Base-by-base conservation (phyloP, 2,329 filamentous ascomycete genomes). In the Beauveria bassiana region DNA sequence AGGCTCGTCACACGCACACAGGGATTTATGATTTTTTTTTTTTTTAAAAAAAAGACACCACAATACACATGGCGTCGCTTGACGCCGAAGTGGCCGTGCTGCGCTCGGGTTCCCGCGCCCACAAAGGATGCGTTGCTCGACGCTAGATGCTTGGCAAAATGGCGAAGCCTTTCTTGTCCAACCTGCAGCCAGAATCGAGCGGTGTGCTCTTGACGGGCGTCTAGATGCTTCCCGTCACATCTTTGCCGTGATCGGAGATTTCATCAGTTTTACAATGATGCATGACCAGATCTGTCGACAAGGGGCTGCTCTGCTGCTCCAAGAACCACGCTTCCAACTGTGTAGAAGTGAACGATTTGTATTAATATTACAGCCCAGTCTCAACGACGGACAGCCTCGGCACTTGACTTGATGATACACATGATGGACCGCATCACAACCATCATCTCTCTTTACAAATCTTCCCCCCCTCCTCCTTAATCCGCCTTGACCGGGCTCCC, bases 401-500 rank as follows among this genome's bases (percentile, higher is more conserved):
- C 5, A 18, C 22, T 9, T 34, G 5, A 20, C 5, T 5, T 10
- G 22, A 20, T 42, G 31, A 14, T 52, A 52, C n/a, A 26, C 52
- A 20, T 8, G 28, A 31, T 40, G 20, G 43, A 22, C 47, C 14
- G 43, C 58, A 54, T 14, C 22, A 58, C 45, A 26, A 4, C 38
- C 18, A 55, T 20, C 42, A 28, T 14, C 24, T 20, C 6, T 6
- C 5, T 26, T 3, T 16, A 49, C n/a, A 16, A 14, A 46, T 24
- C 10, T 9, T n/a, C n/a, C n/a, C n/a, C 1, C 28, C 47, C 22
- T 56, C 22, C 9, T 5, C 16, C 16, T 43, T 31, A 73, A 47
- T 74, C 73, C 45, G 72, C 68, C 62, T 72, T 71, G 1, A 61
- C 59, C 45, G 51, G 43, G 51, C 62, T 20, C 43, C 64, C 61